Conservation (phyloP, 192 early-diverging fungal genomes). For the Backusella westeae region DNA sequence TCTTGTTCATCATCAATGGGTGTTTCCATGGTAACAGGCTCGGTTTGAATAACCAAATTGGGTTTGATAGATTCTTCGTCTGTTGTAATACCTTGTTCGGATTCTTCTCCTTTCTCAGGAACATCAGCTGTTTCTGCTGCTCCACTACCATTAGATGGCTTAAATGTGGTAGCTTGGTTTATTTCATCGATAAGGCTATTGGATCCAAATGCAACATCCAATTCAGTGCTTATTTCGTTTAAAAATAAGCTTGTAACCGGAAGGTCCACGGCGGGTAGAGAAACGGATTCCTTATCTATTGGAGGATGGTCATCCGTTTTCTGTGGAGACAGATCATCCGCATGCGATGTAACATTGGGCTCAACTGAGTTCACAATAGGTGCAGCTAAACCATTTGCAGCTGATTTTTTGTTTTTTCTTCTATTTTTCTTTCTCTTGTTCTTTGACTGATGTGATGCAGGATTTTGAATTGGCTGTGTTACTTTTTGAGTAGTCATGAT, state of each 20-base stretch:
- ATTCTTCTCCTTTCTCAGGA: neutral
- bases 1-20: neutral
- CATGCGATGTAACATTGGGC: constrained; percentile 3
- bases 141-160: neutral
- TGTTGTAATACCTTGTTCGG: neutral
- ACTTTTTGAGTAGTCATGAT: neutral
- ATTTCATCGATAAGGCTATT: neutral
- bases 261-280: neutral
- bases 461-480: neutral
- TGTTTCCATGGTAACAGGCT: neutral
- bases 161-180: neutral
- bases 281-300: neutral
- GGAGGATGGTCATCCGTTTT: neutral
- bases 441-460: neutral
- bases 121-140: neutral
- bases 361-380: neutral
- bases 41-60: neutral
- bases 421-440: neutral
- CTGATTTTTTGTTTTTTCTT: constrained; percentile 6
- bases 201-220: neutral
- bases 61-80: neutral
- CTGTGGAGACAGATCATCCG: neutral
- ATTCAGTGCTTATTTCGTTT: neutral
- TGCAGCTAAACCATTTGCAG: neutral
- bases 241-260: neutral